Evolutionary conservation across 768 basidiomycete genomes (phyloP).

Genomic region (Boletus eberwhitei): DNA sequence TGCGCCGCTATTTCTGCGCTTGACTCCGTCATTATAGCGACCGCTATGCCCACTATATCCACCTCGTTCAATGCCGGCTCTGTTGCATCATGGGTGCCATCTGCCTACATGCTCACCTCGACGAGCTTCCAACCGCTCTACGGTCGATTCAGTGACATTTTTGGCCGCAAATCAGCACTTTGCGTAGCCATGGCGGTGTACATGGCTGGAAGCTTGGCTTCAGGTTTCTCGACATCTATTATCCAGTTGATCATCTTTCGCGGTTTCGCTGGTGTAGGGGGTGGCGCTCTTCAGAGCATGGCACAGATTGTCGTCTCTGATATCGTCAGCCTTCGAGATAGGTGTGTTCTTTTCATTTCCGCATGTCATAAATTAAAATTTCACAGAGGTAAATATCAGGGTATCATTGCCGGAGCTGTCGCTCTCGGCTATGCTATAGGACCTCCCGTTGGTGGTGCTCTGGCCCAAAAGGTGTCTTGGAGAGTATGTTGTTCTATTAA

Average conservation of each 20-base stretch:
- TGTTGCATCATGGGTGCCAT: constrained; percentile 62
- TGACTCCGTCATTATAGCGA: constrained; percentile 73
- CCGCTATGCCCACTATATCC: constrained; percentile 71
- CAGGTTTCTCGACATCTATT: constrained; percentile 66
- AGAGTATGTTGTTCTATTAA: constrained; percentile 36
- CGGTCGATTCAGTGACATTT: constrained; percentile 64
- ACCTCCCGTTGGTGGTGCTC: constrained; percentile 63
- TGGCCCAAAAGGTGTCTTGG: constrained; percentile 63
- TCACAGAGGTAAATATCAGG: constrained; percentile 70
- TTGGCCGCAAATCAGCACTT: constrained; percentile 61
- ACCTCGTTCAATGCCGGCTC: constrained; percentile 53
- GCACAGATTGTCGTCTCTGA: constrained; percentile 71
- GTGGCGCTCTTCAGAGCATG: constrained; percentile 68
- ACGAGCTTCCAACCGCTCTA: constrained; percentile 41
- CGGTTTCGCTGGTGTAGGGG: constrained; percentile 66
- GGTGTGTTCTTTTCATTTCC: constrained; percentile 34
- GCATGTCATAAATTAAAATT: not conserved
- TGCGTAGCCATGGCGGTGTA: constrained; percentile 59
- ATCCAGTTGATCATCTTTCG: constrained; percentile 67
- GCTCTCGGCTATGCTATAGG: constrained; percentile 60
- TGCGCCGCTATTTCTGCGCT: constrained; percentile 61
- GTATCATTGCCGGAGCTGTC: constrained; percentile 60
- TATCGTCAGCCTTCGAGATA: constrained; percentile 64
- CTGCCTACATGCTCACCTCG: constrained; percentile 65
- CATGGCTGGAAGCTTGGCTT: constrained; percentile 60